Evolutionary conservation across 164 flowering plant genomes (phyloP).

Genomic region (Buxus sempervirens): DNA sequence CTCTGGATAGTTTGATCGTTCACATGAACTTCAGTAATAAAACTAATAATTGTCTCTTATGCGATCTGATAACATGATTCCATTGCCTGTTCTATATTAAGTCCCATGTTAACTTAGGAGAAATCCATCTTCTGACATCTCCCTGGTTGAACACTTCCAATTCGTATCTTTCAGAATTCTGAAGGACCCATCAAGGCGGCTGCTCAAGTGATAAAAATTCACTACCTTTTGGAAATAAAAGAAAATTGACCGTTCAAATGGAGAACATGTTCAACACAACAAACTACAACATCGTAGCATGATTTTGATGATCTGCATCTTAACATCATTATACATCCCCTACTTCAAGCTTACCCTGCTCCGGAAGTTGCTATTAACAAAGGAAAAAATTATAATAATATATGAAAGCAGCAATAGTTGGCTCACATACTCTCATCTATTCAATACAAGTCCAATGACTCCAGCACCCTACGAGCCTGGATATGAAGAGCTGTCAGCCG

Average conservation of each 20-base stretch:
- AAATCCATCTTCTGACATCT: too few species aligned
- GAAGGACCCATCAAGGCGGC: too few species aligned
- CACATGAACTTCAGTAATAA: conserved; percentile 33
- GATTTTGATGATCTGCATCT: not conserved
- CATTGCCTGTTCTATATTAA: not conserved
- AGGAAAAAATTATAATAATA: too few species aligned
- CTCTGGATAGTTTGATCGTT: conserved; percentile 32
- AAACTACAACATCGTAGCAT: not conserved
- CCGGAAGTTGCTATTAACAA: too few species aligned
- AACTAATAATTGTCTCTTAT: not conserved
- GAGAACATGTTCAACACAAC: too few species aligned
- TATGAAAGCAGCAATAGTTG: too few species aligned
- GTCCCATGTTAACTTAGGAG: too few species aligned
- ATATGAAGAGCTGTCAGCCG: conserved; percentile 76
- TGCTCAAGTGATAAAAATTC: too few species aligned
- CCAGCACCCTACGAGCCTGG: conserved; percentile 88
- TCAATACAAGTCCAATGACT: conserved; percentile 74
- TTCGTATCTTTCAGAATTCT: not conserved
- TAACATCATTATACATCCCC: too few species aligned
- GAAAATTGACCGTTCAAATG: too few species aligned
- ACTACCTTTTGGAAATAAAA: too few species aligned
- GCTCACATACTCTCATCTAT: not conserved
- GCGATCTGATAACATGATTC: not conserved
- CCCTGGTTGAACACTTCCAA: not conserved
- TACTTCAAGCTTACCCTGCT: too few species aligned